Percentiles rank a stretch among this genome's conserved stretches.
phyloP scores from a whole-genome alignment of 352 stramenopile genomes.

The Phytopythium kandeliae region DNA sequence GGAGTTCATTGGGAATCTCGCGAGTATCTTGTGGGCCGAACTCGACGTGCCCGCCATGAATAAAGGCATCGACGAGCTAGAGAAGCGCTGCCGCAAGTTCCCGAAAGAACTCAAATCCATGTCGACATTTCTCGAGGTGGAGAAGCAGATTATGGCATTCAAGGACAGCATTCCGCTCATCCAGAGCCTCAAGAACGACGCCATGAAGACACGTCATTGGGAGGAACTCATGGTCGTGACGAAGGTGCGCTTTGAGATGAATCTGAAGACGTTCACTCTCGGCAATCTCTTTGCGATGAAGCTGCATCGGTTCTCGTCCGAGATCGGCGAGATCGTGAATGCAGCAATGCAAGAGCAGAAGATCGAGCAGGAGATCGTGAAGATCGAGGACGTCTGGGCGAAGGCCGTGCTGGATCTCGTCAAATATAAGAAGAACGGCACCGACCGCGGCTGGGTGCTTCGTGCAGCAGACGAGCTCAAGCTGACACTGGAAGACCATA shows the following conservation, averaged over 20 bases:
- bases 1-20: conserved; percentile 88
- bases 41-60: conserved; percentile 90
- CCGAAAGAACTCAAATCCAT: conserved; percentile 88
- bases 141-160: conserved; percentile 91
- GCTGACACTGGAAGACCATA: conserved; percentile 80
- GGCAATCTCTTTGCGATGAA: conserved; percentile 92
- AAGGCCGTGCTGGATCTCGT: conserved; percentile 87
- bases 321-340: conserved; percentile 93
- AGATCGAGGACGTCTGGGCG: conserved; percentile 90
- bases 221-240: conserved; percentile 88
- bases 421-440: conserved; percentile 92
- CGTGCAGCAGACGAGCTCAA: conserved; percentile 83
- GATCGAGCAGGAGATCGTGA: conserved; percentile 91
- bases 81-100: conserved; percentile 90
- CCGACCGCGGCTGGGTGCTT: conserved; percentile 77
- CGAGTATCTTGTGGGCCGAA: conserved; percentile 91
- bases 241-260: conserved; percentile 90
- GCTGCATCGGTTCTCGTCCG: conserved; percentile 81
- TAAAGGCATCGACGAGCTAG: conserved; percentile 90
- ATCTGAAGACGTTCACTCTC: conserved; percentile 90
- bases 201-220: conserved; percentile 90
- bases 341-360: conserved; percentile 92
- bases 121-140: conserved; percentile 89
- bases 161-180: conserved; percentile 93
- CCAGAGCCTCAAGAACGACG: conserved; percentile 92